Percentiles rank a stretch among this genome's conserved stretches.
Conservation (phyloP, 2,329 filamentous ascomycete genomes). For the Aureobasidium namibiae region DNA sequence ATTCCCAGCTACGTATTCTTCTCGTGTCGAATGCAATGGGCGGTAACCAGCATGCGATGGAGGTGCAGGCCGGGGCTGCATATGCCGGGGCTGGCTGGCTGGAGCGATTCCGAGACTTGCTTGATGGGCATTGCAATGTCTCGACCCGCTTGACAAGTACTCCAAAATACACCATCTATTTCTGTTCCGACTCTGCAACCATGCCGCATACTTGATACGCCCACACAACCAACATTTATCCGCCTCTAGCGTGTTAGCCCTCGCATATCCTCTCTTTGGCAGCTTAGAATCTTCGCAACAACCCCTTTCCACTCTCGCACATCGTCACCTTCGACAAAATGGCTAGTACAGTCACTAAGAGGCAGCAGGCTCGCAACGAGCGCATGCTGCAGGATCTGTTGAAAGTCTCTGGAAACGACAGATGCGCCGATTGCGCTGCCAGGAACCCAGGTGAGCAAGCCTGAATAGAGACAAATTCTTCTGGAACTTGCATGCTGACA, state of each 20-base stretch:
- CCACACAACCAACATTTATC: not conserved
- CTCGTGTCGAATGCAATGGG: not conserved
- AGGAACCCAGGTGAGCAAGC: conserved; percentile 72
- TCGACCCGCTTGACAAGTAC: not conserved
- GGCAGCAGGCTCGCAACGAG: conserved; percentile 96
- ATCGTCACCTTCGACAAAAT: conserved; percentile 36
- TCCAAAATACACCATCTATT: not conserved
- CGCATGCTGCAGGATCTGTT: conserved; percentile 83
- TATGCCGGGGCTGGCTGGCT: not conserved
- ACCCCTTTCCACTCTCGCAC: not conserved
- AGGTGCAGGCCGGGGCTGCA: not conserved
- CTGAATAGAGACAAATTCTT: conserved; percentile 1
- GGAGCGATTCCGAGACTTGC: not conserved
- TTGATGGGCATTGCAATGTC: not conserved
- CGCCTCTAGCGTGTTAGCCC: not conserved
- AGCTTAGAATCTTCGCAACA: not conserved
- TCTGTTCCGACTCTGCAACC: not conserved
- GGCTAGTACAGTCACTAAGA: conserved; percentile 76
- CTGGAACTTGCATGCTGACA: conserved; percentile 23
- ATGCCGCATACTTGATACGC: conserved; percentile 1
- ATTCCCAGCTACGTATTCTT: too few relatives aligned
- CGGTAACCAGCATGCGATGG: not conserved
- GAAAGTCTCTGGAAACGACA: conserved; percentile 79
- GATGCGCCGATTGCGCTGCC: conserved; percentile 86
- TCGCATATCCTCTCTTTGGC: not conserved